Evolutionary conservation across 768 basidiomycete species (phyloP).

Genomic region (Flagelloscypha sp.): DNA sequence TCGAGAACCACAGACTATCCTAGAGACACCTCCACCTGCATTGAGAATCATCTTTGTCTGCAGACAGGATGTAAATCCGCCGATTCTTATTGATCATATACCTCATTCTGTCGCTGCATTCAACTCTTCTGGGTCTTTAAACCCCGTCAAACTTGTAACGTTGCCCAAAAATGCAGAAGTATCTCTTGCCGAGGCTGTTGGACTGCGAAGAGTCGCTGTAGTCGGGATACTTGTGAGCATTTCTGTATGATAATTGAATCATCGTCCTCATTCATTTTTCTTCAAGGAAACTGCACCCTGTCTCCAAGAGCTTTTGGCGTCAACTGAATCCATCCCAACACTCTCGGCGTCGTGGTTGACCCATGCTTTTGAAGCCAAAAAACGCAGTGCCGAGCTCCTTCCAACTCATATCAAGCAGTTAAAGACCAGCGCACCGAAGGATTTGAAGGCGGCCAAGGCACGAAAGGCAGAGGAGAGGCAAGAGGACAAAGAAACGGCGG

Average conservation of each 20-base stretch:
- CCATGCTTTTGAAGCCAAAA: conserved; percentile 9
- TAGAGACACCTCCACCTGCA: conserved; percentile 13
- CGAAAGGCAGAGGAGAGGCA: conserved; percentile 40
- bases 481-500: conserved; percentile 33
- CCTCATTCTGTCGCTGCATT: conserved; percentile 71
- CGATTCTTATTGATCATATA: conserved; percentile 63
- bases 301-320: conserved; percentile 22
- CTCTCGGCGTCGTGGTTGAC: conserved; percentile 59
- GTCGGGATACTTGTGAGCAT: conserved; percentile 58
- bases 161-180: conserved; percentile 63
- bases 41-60: conserved; percentile 58
- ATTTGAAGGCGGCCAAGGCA: conserved; percentile 67
- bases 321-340: conserved; percentile 44
- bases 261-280: conserved; percentile 5
- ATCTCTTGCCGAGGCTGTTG: conserved; percentile 50
- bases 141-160: conserved; percentile 47
- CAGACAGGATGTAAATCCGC: conserved; percentile 66
- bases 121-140: conserved; percentile 40
- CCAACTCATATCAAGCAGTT: conserved; percentile 80
- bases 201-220: conserved; percentile 57
- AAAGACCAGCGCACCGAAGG: conserved; percentile 67
- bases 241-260: not conserved
- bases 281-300: conserved; percentile 34
- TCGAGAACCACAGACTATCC: conserved; percentile 11
- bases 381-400: conserved; percentile 30